Evolutionary conservation across 306 rosid genomes (phyloP).

Genomic region (Vicia villosa): DNA sequence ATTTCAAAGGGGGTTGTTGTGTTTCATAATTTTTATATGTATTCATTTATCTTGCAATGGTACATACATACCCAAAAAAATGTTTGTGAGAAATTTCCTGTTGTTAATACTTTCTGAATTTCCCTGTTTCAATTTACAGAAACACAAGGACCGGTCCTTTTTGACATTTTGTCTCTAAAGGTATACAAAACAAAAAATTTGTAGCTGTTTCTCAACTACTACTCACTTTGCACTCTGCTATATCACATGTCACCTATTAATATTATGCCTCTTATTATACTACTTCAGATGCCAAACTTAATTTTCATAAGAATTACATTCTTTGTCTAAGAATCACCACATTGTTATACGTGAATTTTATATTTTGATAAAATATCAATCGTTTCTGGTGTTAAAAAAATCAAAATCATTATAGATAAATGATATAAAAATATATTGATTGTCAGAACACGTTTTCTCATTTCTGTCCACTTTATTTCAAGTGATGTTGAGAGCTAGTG

Average conservation of each 20-base stretch:
- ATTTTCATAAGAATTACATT: no score
- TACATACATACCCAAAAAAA: constrained; percentile 29
- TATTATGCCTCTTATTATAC: constrained; percentile 7
- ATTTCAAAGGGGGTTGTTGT: constrained; percentile 37
- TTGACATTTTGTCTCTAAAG: constrained; percentile 47
- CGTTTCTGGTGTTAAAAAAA: no score
- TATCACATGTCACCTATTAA: constrained; percentile 49
- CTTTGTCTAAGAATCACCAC: no score
- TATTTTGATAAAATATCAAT: no score
- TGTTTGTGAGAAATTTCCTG: constrained; percentile 44
- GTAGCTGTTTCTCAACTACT: constrained; percentile 61
- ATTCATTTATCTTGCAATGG: constrained; percentile 4
- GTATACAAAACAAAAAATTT: constrained; percentile 29
- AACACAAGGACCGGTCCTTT: constrained; percentile 33
- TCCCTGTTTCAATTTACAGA: constrained; percentile 40
- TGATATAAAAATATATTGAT: no score
- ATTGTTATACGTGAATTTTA: no score
- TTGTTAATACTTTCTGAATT: constrained; percentile 35
- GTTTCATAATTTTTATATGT: constrained; percentile 18
- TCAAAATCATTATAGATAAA: no score
- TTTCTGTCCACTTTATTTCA: no score
- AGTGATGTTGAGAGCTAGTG: no score
- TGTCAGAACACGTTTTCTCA: no score
- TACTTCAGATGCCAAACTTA: no score
- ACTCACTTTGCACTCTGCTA: constrained; percentile 41